Conservation (phyloP, 78 protist genomes). For the Guillardia theta region DNA sequence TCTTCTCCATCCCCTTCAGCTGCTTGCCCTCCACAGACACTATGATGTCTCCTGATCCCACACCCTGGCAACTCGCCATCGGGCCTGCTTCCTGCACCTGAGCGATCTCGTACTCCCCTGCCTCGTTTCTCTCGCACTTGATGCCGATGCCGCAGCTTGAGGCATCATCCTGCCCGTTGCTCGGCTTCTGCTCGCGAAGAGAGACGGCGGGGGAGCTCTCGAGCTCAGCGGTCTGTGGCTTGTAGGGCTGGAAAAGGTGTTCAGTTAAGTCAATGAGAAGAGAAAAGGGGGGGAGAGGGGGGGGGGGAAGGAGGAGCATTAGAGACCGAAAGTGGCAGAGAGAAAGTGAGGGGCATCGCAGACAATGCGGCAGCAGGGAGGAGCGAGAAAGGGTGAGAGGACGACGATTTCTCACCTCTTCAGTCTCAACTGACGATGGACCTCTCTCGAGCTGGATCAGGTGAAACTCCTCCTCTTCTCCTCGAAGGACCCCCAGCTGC, state of each 20-base stretch:
- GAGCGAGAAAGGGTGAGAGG: neutral
- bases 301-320: too few species aligned
- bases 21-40: neutral
- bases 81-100: neutral
- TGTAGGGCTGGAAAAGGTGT: neutral
- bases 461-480: neutral
- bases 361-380: neutral
- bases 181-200: too few species aligned
- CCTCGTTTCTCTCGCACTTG: neutral
- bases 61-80: neutral
- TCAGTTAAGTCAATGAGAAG: too few species aligned
- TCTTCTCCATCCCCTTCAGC: neutral
- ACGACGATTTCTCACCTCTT: too few species aligned
- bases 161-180: too few species aligned
- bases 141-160: neutral
- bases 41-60: neutral
- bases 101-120: neutral
- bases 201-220: too few species aligned
- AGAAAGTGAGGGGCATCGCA: too few species aligned
- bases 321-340: too few species aligned
- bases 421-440: neutral
- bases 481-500: neutral
- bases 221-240: neutral
- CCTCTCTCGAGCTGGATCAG: slow-evolving; percentile 8
- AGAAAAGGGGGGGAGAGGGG: too few species aligned